Percentiles rank a stretch among this genome's conserved stretches.
Evolutionary conservation across 1,284 basidiomycete species (phyloP).

Genomic region (Mycosarcoma maydis): DNA sequence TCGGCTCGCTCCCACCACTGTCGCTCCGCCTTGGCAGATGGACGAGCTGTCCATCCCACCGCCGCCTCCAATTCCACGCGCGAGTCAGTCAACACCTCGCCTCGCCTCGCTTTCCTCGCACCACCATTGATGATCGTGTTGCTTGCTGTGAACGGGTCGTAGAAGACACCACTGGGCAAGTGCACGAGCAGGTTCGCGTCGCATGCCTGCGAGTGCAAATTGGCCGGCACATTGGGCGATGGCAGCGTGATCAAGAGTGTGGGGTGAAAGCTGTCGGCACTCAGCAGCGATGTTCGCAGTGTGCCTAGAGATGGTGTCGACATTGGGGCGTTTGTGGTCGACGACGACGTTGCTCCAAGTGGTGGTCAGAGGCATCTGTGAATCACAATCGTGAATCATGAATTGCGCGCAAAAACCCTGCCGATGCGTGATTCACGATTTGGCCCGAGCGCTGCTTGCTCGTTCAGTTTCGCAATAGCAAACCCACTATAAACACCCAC

Average conservation of each 20-base stretch:
- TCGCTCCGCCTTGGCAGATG: background rate
- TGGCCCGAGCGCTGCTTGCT: too few species aligned
- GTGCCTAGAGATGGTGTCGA: background rate
- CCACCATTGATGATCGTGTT: constrained; percentile 2
- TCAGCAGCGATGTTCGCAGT: background rate
- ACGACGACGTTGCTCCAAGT: background rate
- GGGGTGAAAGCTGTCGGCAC: constrained; percentile 16
- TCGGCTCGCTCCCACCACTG: constrained; percentile 11
- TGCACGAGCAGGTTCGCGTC: constrained; percentile 17
- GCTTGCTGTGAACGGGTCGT: constrained; percentile 27
- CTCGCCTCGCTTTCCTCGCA: background rate
- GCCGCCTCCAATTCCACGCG: constrained; percentile 19
- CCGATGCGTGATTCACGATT: too few species aligned
- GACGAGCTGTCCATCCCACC: constrained; percentile 11
- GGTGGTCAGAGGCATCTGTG: background rate
- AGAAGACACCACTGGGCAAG: constrained; percentile 26
- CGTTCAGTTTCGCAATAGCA: too few species aligned
- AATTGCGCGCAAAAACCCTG: too few species aligned
- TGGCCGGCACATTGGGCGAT: background rate
- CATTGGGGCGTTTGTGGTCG: background rate
- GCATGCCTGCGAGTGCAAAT: background rate
- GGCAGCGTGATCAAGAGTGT: constrained; percentile 7
- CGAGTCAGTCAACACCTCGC: background rate
- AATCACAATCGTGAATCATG: too few species aligned
- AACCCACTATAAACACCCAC: too few species aligned